phyloP scores from a whole-genome alignment of 2,329 filamentous ascomycete genomes.

The Colletotrichum trifolii region DNA sequence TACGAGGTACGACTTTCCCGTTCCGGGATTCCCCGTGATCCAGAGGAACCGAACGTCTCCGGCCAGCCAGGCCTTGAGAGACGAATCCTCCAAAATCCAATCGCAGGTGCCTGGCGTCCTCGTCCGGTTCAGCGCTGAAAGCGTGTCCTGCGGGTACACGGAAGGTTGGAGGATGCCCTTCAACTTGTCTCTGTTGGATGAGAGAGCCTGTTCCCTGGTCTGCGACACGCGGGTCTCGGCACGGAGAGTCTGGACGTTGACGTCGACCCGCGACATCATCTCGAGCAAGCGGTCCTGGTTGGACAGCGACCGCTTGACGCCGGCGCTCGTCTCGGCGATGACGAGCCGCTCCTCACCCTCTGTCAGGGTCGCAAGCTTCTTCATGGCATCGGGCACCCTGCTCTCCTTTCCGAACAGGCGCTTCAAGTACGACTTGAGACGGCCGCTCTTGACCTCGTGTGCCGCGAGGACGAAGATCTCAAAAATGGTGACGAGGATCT shows the following conservation, averaged over 20 bases:
- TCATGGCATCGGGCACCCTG: conserved; percentile 52
- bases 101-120: conserved; percentile 56
- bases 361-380: conserved; percentile 53
- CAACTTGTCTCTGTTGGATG: conserved; percentile 49
- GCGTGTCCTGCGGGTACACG: conserved; percentile 55
- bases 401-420: conserved; percentile 52
- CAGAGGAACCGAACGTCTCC: conserved; percentile 54
- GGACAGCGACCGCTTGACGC: conserved; percentile 48
- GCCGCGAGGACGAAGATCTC: conserved; percentile 57
- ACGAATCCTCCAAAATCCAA: conserved; percentile 55
- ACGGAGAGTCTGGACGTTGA: conserved; percentile 49
- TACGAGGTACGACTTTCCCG: conserved; percentile 59
- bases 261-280: conserved; percentile 42
- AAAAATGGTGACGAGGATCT: conserved; percentile 56
- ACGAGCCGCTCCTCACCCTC: conserved; percentile 55
- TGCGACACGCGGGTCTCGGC: conserved; percentile 43
- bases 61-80: conserved; percentile 52
- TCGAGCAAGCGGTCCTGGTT: conserved; percentile 50
- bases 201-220: conserved; percentile 44
- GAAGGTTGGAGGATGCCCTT: conserved; percentile 55
- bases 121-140: conserved; percentile 52
- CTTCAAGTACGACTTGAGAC: conserved; percentile 54
- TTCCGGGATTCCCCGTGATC: conserved; percentile 56
- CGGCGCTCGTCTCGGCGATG: conserved; percentile 55
- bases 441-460: conserved; percentile 54